Base-by-base conservation (phyloP, 768 basidiomycete species). In the Suillus alpinus region DNA sequence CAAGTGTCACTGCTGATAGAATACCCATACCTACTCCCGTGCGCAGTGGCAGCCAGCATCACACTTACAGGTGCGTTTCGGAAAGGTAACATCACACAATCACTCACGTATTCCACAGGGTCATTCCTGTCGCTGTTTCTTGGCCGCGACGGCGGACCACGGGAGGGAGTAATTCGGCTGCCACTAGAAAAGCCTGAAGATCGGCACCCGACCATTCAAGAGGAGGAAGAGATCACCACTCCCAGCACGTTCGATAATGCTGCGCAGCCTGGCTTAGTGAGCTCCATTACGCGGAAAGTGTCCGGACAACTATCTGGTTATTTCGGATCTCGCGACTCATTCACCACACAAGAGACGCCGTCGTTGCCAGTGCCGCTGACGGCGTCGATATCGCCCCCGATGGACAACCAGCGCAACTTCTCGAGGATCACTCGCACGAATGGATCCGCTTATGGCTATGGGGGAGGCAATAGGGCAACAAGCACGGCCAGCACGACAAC, bases 1-100 rank as follows among this genome's bases (percentile, higher is more conserved):
- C 76, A 84, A 26, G 67, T 87, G 6, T 77, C 82, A 2, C 66
- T 98, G 23, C 91, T 98, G 70, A 81, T 84, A 29, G 78, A 78
- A 7, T 94, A 92, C 70, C 97, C 97, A 1, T 99, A 99, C 71
- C 83, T 98, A 41, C 79, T 99, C 16, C 95, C 97, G 1, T 93
- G 91, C 68, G 77, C 80, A 20, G 74, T 95, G 50, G 94, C 94
- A 37, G 86, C 90, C 2, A 76, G 80, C 9, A 82, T 98, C 52
- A 93, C 93, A 7, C 74, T 92, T 59, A 78, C 78, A 44, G 91
- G 91, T 89, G 65, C 60, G 80, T 63, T 40, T 36, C 20, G 2
- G 56, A 43, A n/a, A 31, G 4, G 9, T 50, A 5, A 36, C 18
- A 37, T 26, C 6, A 23, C n/a, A 5, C 39, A 26, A 41, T 37